Conservation (phyloP, 306 rosid genomes). For the Trifolium pratense region DNA sequence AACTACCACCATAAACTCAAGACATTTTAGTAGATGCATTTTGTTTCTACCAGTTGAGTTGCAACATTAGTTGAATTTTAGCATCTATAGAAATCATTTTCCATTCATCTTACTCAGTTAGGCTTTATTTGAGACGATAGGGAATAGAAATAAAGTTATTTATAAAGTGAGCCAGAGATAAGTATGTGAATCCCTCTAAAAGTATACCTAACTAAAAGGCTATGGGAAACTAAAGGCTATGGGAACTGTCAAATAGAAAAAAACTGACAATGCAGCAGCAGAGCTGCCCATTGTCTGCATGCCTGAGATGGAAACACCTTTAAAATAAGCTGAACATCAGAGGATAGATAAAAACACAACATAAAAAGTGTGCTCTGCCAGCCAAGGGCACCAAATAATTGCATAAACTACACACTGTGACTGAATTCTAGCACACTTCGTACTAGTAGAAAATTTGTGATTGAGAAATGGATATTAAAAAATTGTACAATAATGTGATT, state of each 20-base stretch:
- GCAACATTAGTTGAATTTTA: conserved; percentile 13
- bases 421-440: conserved; percentile 19
- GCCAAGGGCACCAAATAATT: conserved; percentile 20
- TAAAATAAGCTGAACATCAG: conserved; percentile 15
- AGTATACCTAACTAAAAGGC: conserved; percentile 12
- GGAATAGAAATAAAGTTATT: neutral
- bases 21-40: conserved; percentile 7
- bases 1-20: neutral
- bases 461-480: neutral
- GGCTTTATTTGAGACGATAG: conserved; percentile 12
- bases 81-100: conserved; percentile 12
- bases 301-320: conserved; percentile 27
- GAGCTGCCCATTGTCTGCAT: conserved; percentile 13
- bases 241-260: conserved; percentile 9
- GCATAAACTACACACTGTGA: conserved; percentile 27
- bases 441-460: neutral
- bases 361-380: conserved; percentile 10
- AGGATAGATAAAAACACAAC: neutral
- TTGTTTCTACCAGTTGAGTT: conserved; percentile 10
- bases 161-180: neutral
- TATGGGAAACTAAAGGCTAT: neutral
- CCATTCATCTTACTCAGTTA: conserved; percentile 22
- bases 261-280: conserved; percentile 19
- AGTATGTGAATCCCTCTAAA: conserved; percentile 3
- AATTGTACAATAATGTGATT: conserved; percentile 9